Base-by-base conservation (phyloP, 768 basidiomycete species). In the Dictyophora rubrovolvata region DNA sequence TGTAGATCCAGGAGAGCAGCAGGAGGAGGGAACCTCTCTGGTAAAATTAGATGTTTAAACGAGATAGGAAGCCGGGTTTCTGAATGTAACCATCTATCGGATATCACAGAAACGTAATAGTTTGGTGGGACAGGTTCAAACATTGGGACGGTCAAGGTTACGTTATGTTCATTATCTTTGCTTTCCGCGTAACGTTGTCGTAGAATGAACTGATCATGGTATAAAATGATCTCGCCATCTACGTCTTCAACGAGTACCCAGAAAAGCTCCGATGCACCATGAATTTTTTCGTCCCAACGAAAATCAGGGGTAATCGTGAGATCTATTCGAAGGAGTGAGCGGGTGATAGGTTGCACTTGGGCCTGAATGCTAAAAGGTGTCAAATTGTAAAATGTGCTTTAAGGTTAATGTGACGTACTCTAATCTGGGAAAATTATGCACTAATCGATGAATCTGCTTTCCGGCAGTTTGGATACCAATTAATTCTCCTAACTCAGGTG, bases 61-160 rank as follows among this genome's bases (percentile, higher is more conserved):
- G 92, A 94, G 54, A 98, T 89, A 0, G 96, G 94, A 0, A 98
- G 75, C 11, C 92, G 84, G 0, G 94, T 98, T 72, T 97, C 93
- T 1, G 93, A 82, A 64, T 98, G 94, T 37, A 97, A 66, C 95
- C 96, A 99, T 35, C 91, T 82, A 68, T 99, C 95, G 2, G 94
- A 95, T 61, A 95, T 81, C 59, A 98, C 76, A 7, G 90, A 92
- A 68, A 99, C 93, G 71, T 92, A 98, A 75, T 98, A 98, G 70
- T 98, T 98, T 1, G 96, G 96, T 18, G 96, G 95, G 14, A 96
- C 87, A 0, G 96, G 95, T 66, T 98, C 95, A 65, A 87, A 91
- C 83, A 99, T 95, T 0, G 93, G 93, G 1, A 97, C 91, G 0
- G 91, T 96, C 62, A 99, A 80, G 0, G 93, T 93, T 53, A 99